These are phyloP conservation scores for Aspergillus asperescens DNA, from an alignment of 495 filamentous ascomycete genomes.

Conservation along the genomic window DNA sequence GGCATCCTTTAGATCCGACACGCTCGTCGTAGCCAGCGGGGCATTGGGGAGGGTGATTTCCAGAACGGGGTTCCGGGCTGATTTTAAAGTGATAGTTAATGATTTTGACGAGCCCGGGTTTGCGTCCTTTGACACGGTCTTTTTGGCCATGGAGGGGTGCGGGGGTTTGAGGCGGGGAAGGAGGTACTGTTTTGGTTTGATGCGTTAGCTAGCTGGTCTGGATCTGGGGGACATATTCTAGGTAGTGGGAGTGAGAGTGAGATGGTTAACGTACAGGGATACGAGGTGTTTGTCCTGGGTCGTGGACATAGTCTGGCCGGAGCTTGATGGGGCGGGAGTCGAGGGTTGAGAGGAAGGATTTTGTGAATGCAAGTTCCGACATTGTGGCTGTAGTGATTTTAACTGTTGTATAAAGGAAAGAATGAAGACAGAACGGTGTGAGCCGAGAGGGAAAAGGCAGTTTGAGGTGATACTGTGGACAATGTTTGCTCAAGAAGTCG, in stretches of 20 bases:
- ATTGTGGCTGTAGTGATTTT: constrained; percentile 40
- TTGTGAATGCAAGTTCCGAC: constrained; percentile 82
- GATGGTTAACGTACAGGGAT: constrained; percentile 67
- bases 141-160: constrained; percentile 49
- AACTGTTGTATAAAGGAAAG: background rate
- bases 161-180: constrained; percentile 43
- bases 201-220: background rate
- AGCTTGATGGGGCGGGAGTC: constrained; percentile 74
- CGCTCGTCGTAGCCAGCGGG: constrained; percentile 57
- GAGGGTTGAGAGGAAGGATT: constrained; percentile 72
- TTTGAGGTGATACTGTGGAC: background rate
- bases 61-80: constrained; percentile 65
- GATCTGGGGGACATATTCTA: too few relatives aligned
- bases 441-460: background rate
- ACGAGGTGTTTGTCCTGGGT: constrained; percentile 66
- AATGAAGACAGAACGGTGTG: background rate
- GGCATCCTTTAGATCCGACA: constrained; percentile 65
- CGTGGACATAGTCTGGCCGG: constrained; percentile 76
- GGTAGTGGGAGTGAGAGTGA: background rate
- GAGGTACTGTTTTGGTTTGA: constrained; percentile 33
- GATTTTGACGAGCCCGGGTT: constrained; percentile 45
- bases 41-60: constrained; percentile 54
- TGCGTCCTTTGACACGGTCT: constrained; percentile 30
- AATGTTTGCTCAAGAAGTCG: background rate
- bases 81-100: constrained; percentile 61